Evolutionary conservation across 805 yeast species (phyloP).

Genomic region (Starmerella vaccinii): DNA sequence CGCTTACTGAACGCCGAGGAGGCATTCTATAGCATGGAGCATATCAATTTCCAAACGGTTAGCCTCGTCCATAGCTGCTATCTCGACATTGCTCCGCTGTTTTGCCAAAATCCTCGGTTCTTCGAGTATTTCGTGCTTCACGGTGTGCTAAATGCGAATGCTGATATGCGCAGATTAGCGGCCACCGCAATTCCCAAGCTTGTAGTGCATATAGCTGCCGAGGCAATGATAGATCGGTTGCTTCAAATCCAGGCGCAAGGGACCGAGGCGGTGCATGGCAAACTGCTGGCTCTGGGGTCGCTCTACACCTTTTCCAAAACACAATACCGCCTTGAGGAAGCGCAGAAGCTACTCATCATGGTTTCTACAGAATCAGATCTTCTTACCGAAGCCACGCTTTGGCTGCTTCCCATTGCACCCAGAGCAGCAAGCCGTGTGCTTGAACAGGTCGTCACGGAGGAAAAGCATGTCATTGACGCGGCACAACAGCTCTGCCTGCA

Average conservation of each 20-base stretch:
- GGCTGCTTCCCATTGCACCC: slow-evolving; percentile 1
- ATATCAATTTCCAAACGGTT: slow-evolving; percentile 43
- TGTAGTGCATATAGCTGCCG: neutral
- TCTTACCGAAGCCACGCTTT: slow-evolving; percentile 4
- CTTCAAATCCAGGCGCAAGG: neutral
- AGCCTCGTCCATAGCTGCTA: slow-evolving; percentile 39
- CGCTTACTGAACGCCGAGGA: slow-evolving; percentile 28
- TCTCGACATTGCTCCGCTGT: slow-evolving; percentile 30
- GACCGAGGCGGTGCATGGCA: slow-evolving; percentile 13
- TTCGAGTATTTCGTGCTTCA: slow-evolving; percentile 30
- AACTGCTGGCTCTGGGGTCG: slow-evolving; percentile 12
- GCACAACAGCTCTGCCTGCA: neutral
- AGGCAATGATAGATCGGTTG: neutral
- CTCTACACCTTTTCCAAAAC: neutral
- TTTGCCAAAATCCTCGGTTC: slow-evolving; percentile 18
- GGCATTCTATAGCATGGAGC: slow-evolving; percentile 42
- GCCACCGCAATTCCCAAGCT: slow-evolving; percentile 31
- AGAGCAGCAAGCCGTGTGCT: neutral
- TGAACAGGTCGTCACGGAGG: slow-evolving; percentile 4
- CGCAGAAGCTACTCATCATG: neutral
- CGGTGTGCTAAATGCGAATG: slow-evolving; percentile 34
- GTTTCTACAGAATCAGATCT: slow-evolving; percentile 2
- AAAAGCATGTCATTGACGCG: neutral
- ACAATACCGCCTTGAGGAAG: neutral
- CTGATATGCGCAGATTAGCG: slow-evolving; percentile 37